Evolutionary conservation across 2,329 filamentous ascomycete genomes (phyloP), one percentile per base, ranked within the genome.

Genomic region (Trichoderma sp.): DNA sequence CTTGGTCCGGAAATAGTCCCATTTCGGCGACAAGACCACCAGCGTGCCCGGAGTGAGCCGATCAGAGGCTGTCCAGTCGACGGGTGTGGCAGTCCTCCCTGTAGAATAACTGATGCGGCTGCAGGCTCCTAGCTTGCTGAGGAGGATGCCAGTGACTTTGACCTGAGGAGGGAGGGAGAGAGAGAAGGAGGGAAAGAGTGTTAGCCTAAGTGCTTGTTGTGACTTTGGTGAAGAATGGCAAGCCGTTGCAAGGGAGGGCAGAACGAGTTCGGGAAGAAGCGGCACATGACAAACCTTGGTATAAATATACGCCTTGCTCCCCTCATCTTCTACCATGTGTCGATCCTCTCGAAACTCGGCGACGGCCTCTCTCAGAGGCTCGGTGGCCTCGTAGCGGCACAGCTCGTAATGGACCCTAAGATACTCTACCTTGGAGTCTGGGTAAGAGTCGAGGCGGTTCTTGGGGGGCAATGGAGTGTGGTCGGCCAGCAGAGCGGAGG

Each of bases 401-500:
- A 97, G 83, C 3, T 86, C 80, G 72, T 95, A 96, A 57, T 96
- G 91, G 0, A 86, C 83, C 39, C 85, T 79, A 0, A 97, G 79
- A 65, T 96, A 97, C 0, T 82, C 79, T 5, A 68, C 54, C 21
- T 74, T 75, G 2, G 68, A 50, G 21, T 67, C 54, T 50, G 63
- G 63, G 15, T 48, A 59, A 4, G 57, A 45, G 3, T 63, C 34
- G 3, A 60, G 45, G 1, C 48, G 59, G 1, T 64, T 45, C 5
- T 52, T n/a, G 2, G 71, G 71, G 7, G 70, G 71, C 4, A 76
- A 47, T 0, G 50, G 47, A 3, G 70, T 39, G 61, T 1, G 71
- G 41, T 2, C 39, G 9, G 65, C 67, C 66, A 74, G 71, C 0
- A 76, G 5, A 5, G 76, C 74, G 3, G 52, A 52, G 0, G 72